A percentile compares a stretch with the other conserved stretches of the same genome.
These are phyloP conservation scores for Pseudomonodictys pantanalensis DNA, from an alignment of 495 filamentous ascomycete genomes.

Conservation along the genomic window DNA sequence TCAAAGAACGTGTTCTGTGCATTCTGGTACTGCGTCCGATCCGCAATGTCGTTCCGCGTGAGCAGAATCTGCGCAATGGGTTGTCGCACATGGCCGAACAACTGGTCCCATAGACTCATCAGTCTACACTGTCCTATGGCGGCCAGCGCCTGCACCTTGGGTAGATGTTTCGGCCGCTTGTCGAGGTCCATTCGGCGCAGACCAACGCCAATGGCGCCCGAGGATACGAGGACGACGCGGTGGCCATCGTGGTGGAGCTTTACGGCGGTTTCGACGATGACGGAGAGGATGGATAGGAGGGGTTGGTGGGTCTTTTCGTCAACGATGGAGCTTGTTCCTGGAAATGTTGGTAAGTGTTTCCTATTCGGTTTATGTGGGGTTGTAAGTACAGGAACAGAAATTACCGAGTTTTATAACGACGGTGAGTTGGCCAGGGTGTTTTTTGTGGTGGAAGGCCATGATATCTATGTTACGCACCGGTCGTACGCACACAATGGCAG, in stretches of 20 bases:
- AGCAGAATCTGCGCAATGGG: constrained; percentile 92
- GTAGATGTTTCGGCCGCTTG: constrained; percentile 82
- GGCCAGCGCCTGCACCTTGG: constrained; percentile 86
- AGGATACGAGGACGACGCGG: constrained; percentile 91
- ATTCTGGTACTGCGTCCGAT: constrained; percentile 94
- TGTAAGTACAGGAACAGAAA: constrained; percentile 9
- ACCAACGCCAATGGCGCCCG: constrained; percentile 92
- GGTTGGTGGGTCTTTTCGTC: constrained; percentile 96
- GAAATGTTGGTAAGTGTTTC: constrained; percentile 8
- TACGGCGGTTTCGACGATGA: constrained; percentile 90
- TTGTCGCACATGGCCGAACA: constrained; percentile 82
- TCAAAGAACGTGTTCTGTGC: constrained; percentile 91
- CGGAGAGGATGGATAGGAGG: constrained; percentile 81
- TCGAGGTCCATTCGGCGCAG: constrained; percentile 84
- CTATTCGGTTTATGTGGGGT: constrained; percentile 6
- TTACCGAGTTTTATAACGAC: constrained; percentile 93
- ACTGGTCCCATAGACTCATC: constrained; percentile 91
- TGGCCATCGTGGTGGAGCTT: constrained; percentile 85
- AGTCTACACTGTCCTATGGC: constrained; percentile 94
- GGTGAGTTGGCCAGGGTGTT: constrained; percentile 51
- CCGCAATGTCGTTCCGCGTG: constrained; percentile 95
- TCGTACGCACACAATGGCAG: neutral
- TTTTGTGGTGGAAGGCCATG: constrained; percentile 55
- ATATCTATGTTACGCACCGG: neutral
- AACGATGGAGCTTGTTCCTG: constrained; percentile 96